Evolutionary conservation across 1,284 basidiomycete genomes (phyloP), one percentile per base, ranked within the genome.

Genomic region (Pseudozyma flocculosa): DNA sequence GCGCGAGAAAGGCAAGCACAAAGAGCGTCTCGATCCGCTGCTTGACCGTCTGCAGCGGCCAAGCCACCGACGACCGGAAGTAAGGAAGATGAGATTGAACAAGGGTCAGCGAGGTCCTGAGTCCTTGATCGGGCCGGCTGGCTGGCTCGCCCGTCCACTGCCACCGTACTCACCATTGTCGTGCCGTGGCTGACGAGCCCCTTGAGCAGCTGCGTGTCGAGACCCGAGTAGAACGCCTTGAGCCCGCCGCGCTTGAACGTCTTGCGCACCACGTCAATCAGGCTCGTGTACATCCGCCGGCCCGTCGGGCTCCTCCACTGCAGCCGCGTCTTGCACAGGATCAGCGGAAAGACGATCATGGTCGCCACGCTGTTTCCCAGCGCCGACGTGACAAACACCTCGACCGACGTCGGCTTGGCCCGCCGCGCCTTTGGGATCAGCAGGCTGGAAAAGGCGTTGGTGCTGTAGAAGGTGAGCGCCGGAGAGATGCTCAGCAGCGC

Each of bases 341-440:
- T 78, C 19, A 82, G 66, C 1, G 81, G 79, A 54, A 80, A 80
- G 14, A 79, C 68, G 17, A 78, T 72, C 7, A 78, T 48, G 14
- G 72, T 72, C 37, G 78, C 80, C 23, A 80, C 59, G 2, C 79
- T 78, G 53, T 80, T 80, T 0, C 80, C 81, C 18, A 79, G 54
- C 0, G 82, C 81, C 21, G 76, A 80, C 7, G 79, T 71, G 40
- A 80, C 37, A 62, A 82, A 82, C 0, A 80, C 81, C 21, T 79
- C 52, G 32, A 55, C 17, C 68, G 70, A 45, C 61, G 63, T 47
- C 49, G 58, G 39, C 47, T 65, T 21, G 72, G 79, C 43, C 18
- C 49, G 48, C 19, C 21, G 48, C 11, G 47, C 47, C 34, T 50
- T 51, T 1, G 68, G 70, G 36, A 73, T 50, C 10, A 81, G 57